These are phyloP conservation scores for Tetrapisispora namnaoensis DNA, from an alignment of 805 yeast species.

Conservation along the genomic window DNA sequence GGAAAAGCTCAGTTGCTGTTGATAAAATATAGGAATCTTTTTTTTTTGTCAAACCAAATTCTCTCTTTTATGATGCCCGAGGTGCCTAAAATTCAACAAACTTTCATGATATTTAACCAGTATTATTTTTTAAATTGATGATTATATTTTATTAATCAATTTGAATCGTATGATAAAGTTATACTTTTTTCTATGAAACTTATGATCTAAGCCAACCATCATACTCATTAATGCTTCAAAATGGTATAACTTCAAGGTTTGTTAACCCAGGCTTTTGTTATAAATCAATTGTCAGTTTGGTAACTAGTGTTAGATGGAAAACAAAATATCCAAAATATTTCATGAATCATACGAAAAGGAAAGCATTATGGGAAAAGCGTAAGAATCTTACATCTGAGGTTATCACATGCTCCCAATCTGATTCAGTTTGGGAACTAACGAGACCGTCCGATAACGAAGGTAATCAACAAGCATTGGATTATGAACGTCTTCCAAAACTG, in stretches of 20 bases:
- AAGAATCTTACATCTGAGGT: not conserved
- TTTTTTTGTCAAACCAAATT: no score
- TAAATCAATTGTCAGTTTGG: not conserved
- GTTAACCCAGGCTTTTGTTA: not conserved
- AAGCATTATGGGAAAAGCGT: not conserved
- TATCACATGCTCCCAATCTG: not conserved
- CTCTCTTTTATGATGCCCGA: no score
- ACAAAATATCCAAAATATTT: not conserved
- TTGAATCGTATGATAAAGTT: no score
- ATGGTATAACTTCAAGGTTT: not conserved
- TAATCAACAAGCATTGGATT: not conserved
- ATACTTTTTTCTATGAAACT: no score
- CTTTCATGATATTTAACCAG: no score
- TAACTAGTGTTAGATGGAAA: not conserved
- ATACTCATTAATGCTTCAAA: not conserved
- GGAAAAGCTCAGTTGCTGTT: no score
- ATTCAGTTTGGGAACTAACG: not conserved
- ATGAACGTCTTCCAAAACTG: conserved; percentile 38
- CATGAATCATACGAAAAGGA: not conserved
- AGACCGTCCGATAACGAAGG: not conserved
- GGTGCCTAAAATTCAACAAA: no score
- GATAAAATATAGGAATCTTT: no score
- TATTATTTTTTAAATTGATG: no score
- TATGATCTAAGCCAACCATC: no score
- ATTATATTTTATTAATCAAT: no score